Evolutionary conservation across 1,284 basidiomycete genomes (phyloP).

Genomic region (Cutaneotrichosporon sp.): DNA sequence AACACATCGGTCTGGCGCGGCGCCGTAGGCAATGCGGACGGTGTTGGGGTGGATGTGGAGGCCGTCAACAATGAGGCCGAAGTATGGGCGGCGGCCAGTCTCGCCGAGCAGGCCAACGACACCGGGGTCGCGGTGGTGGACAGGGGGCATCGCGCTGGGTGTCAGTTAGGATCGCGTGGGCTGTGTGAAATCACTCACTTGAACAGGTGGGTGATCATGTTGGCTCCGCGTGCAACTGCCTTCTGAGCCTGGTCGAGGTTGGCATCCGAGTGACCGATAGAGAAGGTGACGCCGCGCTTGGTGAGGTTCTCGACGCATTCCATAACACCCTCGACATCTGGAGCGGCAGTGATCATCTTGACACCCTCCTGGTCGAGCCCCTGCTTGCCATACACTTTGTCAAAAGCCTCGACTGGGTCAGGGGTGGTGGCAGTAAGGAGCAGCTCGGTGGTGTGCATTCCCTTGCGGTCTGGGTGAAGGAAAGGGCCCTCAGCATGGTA

Average conservation of each 20-base stretch:
- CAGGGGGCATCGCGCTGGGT: conserved; percentile 34
- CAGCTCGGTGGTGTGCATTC: conserved; percentile 68
- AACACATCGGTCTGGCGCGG: conserved; percentile 76
- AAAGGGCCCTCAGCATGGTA: conserved; percentile 91
- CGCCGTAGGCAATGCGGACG: conserved; percentile 75
- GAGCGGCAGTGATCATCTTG: conserved; percentile 78
- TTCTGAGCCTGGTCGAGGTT: conserved; percentile 33
- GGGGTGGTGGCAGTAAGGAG: conserved; percentile 56
- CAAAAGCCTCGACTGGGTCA: conserved; percentile 53
- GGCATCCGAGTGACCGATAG: conserved; percentile 70
- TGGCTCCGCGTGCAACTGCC: conserved; percentile 52
- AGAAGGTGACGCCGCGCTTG: conserved; percentile 67
- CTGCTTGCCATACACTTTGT: conserved; percentile 65
- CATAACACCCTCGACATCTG: conserved; percentile 78
- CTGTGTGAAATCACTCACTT: conserved; percentile 57
- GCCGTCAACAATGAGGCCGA: conserved; percentile 84
- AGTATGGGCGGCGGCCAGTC: conserved; percentile 74
- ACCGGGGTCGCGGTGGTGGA: conserved; percentile 46
- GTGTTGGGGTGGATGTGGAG: conserved; percentile 86
- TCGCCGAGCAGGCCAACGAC: conserved; percentile 82
- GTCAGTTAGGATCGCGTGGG: not conserved
- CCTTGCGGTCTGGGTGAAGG: conserved; percentile 62
- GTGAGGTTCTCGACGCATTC: conserved; percentile 59
- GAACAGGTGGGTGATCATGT: conserved; percentile 84
- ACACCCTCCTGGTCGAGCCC: conserved; percentile 55